phyloP scores from a whole-genome alignment of 768 basidiomycete species.

The Neoboletus magnificus region DNA sequence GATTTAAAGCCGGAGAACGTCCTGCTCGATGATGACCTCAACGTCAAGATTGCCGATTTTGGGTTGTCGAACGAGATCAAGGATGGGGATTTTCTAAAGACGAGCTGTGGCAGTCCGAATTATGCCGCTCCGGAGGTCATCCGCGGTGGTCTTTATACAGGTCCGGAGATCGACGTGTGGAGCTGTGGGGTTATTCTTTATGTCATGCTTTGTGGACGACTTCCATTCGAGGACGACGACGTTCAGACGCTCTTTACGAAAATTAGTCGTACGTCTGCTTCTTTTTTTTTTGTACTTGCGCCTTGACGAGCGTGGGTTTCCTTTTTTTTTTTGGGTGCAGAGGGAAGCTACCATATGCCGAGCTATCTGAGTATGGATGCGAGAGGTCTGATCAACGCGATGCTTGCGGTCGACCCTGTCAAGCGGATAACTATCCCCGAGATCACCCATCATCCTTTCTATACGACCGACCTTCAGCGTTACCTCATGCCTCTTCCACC shows the following conservation, averaged over 20 bases:
- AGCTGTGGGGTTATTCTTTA: conserved; percentile 98
- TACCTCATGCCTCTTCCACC: conserved; percentile 86
- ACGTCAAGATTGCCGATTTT: conserved; percentile 99
- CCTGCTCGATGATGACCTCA: conserved; percentile 76
- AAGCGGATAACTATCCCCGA: conserved; percentile 93
- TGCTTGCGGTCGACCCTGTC: conserved; percentile 93
- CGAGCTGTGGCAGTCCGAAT: conserved; percentile 97
- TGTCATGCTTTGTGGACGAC: conserved; percentile 92
- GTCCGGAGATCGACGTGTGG: conserved; percentile 99
- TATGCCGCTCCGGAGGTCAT: conserved; percentile 99
- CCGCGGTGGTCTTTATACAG: conserved; percentile 89
- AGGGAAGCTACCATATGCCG: conserved; percentile 86
- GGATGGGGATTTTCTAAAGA: conserved; percentile 95
- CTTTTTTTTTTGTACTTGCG: no score
- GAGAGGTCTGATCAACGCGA: conserved; percentile 71
- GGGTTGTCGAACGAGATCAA: conserved; percentile 94
- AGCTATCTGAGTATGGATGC: conserved; percentile 78
- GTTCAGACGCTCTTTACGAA: conserved; percentile 91
- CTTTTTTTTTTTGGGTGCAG: conserved; percentile 36
- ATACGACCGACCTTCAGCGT: conserved; percentile 76
- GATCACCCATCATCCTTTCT: conserved; percentile 89
- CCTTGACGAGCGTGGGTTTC: background rate
- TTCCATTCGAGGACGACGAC: conserved; percentile 98
- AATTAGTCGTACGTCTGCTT: conserved; percentile 67
- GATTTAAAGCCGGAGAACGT: conserved; percentile 98